These are phyloP conservation scores for Akanthomyces muscarius DNA, from an alignment of 2,329 filamentous ascomycete genomes.

Conservation along the genomic window DNA sequence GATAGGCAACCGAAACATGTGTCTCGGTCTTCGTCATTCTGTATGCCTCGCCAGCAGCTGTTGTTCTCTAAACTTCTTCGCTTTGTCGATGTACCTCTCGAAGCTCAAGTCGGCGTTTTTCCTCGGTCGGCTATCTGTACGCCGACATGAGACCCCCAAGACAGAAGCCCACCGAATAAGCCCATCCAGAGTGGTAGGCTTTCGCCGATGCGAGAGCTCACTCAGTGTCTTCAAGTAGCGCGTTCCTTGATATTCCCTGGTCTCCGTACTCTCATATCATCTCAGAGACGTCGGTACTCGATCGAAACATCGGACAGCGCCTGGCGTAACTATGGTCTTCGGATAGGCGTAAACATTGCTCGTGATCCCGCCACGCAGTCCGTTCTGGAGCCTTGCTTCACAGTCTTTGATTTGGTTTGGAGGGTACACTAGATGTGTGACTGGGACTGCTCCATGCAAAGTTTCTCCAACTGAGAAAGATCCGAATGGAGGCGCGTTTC, in stretches of 20 bases:
- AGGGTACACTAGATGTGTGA: neutral
- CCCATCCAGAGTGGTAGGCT: neutral
- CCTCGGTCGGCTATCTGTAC: neutral
- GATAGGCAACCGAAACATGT: slow-evolving; percentile 1
- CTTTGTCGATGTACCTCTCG: slow-evolving; percentile 8
- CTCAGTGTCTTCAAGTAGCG: neutral
- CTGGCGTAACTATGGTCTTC: neutral
- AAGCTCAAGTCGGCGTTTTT: neutral
- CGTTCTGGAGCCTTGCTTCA: too few species aligned
- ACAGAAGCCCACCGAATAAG: neutral
- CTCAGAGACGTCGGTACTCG: neutral
- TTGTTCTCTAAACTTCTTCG: slow-evolving; percentile 13
- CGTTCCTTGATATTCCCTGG: too few species aligned
- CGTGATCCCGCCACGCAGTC: too few species aligned
- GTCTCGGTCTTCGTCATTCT: slow-evolving; percentile 5
- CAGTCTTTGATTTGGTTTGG: neutral
- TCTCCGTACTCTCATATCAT: too few species aligned
- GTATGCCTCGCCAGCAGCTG: slow-evolving; percentile 13
- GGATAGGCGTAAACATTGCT: neutral
- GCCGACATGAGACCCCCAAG: neutral
- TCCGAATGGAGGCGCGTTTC: neutral
- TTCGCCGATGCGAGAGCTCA: neutral
- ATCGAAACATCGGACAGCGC: neutral
- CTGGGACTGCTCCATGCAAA: neutral
- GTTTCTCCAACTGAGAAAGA: neutral